Evolutionary conservation across 768 basidiomycete genomes (phyloP), one percentile per base, ranked within the genome.

Genomic region (Postia placenta): DNA sequence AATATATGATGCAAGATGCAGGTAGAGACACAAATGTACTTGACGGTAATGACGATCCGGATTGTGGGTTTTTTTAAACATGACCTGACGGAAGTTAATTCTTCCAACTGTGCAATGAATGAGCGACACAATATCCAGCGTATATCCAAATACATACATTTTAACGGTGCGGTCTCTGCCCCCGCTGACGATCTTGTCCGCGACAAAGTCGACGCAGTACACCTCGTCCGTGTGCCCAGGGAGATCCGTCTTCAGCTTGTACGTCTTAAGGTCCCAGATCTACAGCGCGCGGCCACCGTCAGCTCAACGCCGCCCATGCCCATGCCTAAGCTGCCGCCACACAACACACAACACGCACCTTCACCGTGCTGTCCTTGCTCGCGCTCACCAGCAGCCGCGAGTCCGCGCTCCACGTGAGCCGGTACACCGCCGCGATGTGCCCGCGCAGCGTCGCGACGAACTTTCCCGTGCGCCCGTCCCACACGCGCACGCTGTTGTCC

Each of bases 151-250:
- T 5, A 70, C 90, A 57, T 62, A 96, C 91, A 98, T 97, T 70
- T 96, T 96, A 11, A 97, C 81, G 17, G 81, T 86, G 58, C 82
- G 80, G 68, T 98, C 95, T 38, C 87, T 72, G 12, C 95, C 95
- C n/a, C 94, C 95, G 62, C 92, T 95, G 55, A 96, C 92, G n/a
- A 97, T 79, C 66, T 99, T 99, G 70, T 99, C 95, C 0, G 93
- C 94, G 1, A 99, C 94, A 63, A 96, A 99, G 67, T 98, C 95
- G 14, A 99, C 95, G 60, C 95, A 97, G 69, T 97, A 98, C 28
- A 99, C 94, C 65, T 99, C 95, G 57, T 99, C 95, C 1, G 87
- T 89, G 64, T 99, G 95, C 17, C 95, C 95, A 0, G 93, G 92
- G 15, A 99, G 80, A 65, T 99, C 95, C 5, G 79, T 82, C 62